Percentiles rank a stretch among this genome's conserved stretches.
Conservation (phyloP, 495 filamentous ascomycete species). For the Talaromyces ruber region DNA sequence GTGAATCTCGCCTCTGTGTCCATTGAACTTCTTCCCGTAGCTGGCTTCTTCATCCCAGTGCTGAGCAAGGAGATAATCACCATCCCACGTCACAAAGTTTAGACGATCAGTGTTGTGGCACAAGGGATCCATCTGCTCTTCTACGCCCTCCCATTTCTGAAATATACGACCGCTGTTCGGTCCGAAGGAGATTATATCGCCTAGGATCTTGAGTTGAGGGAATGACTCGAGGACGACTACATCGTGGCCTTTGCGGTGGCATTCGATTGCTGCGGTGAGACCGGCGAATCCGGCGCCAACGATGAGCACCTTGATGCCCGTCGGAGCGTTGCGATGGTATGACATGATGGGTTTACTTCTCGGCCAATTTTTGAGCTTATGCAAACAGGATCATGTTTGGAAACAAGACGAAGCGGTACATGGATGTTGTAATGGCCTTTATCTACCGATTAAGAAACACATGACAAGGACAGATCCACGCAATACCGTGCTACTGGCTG, state of each 20-base stretch:
- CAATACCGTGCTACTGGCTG: neutral
- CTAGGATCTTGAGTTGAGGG: slow-evolving; percentile 42
- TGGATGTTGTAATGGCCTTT: neutral
- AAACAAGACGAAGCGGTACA: neutral
- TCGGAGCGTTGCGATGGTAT: neutral
- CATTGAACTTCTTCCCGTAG: slow-evolving; percentile 34
- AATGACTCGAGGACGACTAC: slow-evolving; percentile 49
- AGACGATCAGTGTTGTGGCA: neutral
- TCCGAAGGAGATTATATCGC: slow-evolving; percentile 55
- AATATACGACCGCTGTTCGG: slow-evolving; percentile 47
- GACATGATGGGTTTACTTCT: neutral
- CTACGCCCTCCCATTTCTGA: slow-evolving; percentile 28
- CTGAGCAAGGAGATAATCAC: neutral
- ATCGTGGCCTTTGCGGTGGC: slow-evolving; percentile 51
- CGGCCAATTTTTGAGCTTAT: neutral
- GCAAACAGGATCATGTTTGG: neutral
- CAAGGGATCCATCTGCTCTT: slow-evolving; percentile 8
- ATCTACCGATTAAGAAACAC: neutral
- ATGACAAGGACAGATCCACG: neutral
- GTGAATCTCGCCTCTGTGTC: slow-evolving; percentile 52
- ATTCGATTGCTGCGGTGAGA: slow-evolving; percentile 53
- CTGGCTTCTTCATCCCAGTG: neutral
- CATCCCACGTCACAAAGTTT: neutral
- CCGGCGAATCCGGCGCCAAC: slow-evolving; percentile 44
- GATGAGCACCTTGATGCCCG: slow-evolving; percentile 6